These are phyloP conservation scores for Austroboletus eburneus DNA, from an alignment of 768 basidiomycete genomes.

Conservation along the genomic window DNA sequence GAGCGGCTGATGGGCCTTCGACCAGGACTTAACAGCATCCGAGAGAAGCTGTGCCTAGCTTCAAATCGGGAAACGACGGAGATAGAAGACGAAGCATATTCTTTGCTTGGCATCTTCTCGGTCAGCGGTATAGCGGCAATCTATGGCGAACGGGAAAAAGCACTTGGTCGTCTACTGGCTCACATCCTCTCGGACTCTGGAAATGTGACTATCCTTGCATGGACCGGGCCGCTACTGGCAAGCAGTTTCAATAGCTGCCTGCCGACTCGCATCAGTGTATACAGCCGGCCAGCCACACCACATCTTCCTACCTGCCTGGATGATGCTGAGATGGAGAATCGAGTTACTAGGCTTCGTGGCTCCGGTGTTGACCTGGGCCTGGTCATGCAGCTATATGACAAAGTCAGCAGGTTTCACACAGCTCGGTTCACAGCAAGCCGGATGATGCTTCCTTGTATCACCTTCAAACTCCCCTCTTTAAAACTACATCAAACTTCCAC, in stretches of 20 bases:
- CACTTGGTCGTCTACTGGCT: too few relatives aligned
- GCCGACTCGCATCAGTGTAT: neutral
- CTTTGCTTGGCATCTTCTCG: too few relatives aligned
- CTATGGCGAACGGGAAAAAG: too few relatives aligned
- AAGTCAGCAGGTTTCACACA: neutral
- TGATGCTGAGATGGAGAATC: neutral
- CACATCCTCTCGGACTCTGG: too few relatives aligned
- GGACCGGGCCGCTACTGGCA: conserved; percentile 5
- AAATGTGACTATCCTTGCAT: conserved; percentile 5
- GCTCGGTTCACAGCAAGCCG: conserved; percentile 3
- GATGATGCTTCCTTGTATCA: conserved; percentile 5
- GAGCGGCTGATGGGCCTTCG: neutral
- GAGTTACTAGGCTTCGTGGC: too few relatives aligned
- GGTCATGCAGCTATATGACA: neutral
- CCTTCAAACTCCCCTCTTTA: neutral
- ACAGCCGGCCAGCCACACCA: neutral
- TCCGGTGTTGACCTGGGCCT: neutral
- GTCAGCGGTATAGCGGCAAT: too few relatives aligned
- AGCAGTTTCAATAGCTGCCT: conserved; percentile 4
- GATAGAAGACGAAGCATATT: too few relatives aligned
- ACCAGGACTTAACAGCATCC: neutral
- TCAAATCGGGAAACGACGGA: neutral
- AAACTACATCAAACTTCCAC: neutral
- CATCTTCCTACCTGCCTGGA: neutral
- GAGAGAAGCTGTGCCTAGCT: neutral